Conservation (phyloP, 148 eudicot species). For the Arctostaphylos glauca region DNA sequence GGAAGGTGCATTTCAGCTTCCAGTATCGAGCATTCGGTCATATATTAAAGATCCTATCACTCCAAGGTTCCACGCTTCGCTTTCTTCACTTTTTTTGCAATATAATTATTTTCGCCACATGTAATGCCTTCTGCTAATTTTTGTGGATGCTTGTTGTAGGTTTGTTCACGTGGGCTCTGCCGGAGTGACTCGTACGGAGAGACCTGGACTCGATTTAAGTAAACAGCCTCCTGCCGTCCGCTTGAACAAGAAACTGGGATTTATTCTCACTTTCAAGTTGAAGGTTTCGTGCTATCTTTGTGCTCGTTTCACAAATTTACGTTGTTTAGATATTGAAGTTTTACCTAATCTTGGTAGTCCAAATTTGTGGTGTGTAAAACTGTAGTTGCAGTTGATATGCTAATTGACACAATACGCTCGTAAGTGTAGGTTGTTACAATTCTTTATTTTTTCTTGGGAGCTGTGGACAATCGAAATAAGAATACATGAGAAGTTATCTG, state of each 20-base stretch:
- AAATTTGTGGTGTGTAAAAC: background rate
- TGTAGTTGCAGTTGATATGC: background rate
- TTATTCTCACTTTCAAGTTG: constrained; percentile 84
- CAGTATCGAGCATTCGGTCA: constrained; percentile 71
- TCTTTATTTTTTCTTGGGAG: background rate
- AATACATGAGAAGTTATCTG: no score
- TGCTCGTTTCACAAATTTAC: background rate
- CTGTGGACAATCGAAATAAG: background rate
- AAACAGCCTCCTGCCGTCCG: constrained; percentile 99
- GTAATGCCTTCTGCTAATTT: background rate
- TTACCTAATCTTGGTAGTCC: background rate
- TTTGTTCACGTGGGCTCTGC: constrained; percentile 96
- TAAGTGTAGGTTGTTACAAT: background rate
- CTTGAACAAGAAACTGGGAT: constrained; percentile 86
- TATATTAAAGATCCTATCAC: constrained; percentile 76
- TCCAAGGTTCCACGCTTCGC: constrained; percentile 57
- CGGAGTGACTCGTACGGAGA: constrained; percentile 90
- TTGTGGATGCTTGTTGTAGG: constrained; percentile 33
- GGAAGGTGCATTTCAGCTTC: constrained; percentile 96
- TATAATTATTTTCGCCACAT: background rate
- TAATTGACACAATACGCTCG: background rate
- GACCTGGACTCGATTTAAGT: constrained; percentile 95
- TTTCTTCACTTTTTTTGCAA: background rate
- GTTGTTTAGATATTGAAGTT: background rate
- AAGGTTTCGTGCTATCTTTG: constrained; percentile 49